Evolutionary conservation across 2,329 filamentous ascomycete species (phyloP).

Genomic region (Trichoderma sp.): DNA sequence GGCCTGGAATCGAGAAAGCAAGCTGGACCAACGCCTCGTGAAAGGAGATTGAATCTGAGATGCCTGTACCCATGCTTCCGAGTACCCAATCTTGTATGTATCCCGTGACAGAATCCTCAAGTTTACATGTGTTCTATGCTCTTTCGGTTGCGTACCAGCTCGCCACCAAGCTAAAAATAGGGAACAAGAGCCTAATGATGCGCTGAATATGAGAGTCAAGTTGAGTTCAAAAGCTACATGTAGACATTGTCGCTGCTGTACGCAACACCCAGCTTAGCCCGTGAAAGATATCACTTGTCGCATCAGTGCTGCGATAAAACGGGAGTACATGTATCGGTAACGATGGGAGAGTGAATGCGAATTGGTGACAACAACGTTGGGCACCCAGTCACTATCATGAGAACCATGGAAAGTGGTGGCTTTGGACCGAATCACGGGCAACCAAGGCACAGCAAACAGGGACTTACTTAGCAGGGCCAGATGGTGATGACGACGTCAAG

Average conservation of each 20-base stretch:
- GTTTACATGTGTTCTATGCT: no score
- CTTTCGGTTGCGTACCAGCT: background rate
- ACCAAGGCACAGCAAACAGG: background rate
- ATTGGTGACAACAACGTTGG: background rate
- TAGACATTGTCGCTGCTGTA: background rate
- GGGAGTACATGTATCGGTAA: background rate
- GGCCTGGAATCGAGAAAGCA: background rate
- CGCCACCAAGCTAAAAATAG: background rate
- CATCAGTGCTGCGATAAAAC: background rate
- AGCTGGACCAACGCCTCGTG: background rate
- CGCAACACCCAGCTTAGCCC: background rate
- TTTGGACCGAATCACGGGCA: background rate
- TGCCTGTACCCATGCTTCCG: background rate
- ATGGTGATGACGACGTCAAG: slow-evolving; percentile 8
- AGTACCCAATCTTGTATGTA: background rate
- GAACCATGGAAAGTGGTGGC: background rate
- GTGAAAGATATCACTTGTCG: background rate
- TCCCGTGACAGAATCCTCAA: background rate
- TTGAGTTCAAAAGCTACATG: background rate
- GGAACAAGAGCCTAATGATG: background rate
- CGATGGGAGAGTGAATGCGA: background rate
- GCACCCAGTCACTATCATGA: slow-evolving; percentile 1
- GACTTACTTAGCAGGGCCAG: background rate
- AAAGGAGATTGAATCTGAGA: background rate
- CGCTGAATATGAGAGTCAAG: background rate